These are phyloP conservation scores for Amanita molliuscula DNA, from an alignment of 768 basidiomycete genomes.

Conservation along the genomic window DNA sequence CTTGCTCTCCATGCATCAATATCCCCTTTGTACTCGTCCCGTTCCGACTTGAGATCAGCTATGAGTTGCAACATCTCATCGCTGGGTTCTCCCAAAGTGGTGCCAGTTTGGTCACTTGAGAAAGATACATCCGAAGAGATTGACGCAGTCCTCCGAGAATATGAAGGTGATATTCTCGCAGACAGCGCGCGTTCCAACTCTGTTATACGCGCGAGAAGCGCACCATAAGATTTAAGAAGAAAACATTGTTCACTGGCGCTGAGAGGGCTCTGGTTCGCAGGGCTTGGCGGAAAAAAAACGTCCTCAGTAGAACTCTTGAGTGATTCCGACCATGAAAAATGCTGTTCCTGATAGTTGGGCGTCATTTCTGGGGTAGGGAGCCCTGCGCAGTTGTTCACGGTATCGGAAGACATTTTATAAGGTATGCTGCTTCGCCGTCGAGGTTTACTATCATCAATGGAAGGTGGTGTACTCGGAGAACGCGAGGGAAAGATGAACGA, in stretches of 20 bases:
- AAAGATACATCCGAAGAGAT: constrained; percentile 31
- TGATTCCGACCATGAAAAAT: constrained; percentile 24
- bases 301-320: constrained; percentile 27
- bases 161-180: constrained; percentile 24
- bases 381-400: constrained; percentile 24
- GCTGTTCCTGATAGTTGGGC: constrained; percentile 37
- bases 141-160: constrained; percentile 35
- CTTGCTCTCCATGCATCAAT: constrained; percentile 80
- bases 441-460: constrained; percentile 23
- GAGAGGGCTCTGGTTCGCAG: constrained; percentile 39
- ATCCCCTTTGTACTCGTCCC: constrained; percentile 83
- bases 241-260: constrained; percentile 75
- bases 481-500: constrained; percentile 23
- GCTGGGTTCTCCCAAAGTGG: constrained; percentile 37
- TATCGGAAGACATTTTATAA: constrained; percentile 44
- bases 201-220: constrained; percentile 72
- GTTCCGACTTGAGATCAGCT: constrained; percentile 74
- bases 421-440: constrained; percentile 62
- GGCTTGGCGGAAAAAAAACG: constrained; percentile 29
- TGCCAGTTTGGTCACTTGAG: constrained; percentile 22
- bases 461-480: constrained; percentile 15
- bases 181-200: constrained; percentile 68
- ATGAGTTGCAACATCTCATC: constrained; percentile 75
- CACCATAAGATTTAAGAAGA: constrained; percentile 75
- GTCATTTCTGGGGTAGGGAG: constrained; percentile 72